Conservation (phyloP, 2,329 filamentous ascomycete species). For the Microdochium nivale region DNA sequence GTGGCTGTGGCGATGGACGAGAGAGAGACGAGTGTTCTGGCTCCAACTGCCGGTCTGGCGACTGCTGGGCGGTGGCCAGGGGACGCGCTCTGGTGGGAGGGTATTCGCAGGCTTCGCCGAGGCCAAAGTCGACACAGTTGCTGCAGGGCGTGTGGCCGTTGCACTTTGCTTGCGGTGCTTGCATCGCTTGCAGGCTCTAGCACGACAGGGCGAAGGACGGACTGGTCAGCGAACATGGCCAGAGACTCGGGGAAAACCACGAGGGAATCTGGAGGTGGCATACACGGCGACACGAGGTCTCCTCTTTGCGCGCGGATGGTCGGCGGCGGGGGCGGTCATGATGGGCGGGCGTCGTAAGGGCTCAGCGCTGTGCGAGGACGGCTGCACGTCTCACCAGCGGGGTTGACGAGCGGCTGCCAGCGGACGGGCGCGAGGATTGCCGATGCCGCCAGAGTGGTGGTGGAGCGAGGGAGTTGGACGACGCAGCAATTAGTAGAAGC, state of each 20-base stretch:
- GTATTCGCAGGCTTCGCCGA: not conserved
- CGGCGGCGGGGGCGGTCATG: not conserved
- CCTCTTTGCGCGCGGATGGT: not conserved
- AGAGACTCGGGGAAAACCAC: not conserved
- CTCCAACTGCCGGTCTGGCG: not conserved
- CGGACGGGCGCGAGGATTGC: no score
- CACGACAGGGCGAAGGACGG: not conserved
- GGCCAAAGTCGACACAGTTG: not conserved
- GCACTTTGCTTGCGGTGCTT: not conserved
- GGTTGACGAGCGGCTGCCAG: no score
- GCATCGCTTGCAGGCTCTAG: not conserved
- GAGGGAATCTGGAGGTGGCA: not conserved
- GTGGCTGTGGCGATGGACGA: not conserved
- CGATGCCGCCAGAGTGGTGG: no score
- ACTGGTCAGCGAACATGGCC: not conserved
- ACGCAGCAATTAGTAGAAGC: no score
- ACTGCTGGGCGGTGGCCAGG: not conserved
- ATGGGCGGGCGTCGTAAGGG: not conserved
- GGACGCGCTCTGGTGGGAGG: not conserved
- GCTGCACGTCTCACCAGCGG: no score
- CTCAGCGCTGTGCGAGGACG: not conserved
- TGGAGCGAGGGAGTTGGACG: no score
- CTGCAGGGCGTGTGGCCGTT: not conserved
- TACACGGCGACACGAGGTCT: not conserved
- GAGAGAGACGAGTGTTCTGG: not conserved